Evolutionary conservation across 768 basidiomycete species (phyloP).

Genomic region (Boletellus ananas): DNA sequence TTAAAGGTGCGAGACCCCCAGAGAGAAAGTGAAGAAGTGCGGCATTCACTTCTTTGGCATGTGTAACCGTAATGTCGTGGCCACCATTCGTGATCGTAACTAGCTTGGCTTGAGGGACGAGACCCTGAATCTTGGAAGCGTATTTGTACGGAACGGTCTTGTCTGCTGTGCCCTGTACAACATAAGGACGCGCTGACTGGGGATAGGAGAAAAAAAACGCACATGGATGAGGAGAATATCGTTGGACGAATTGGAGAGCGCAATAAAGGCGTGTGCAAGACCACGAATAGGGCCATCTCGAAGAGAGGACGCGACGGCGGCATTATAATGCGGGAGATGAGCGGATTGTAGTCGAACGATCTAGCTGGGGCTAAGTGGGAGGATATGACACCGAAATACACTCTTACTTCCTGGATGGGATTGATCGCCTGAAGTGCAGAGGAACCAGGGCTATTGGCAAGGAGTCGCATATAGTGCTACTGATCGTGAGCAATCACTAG

Average conservation of each 20-base stretch:
- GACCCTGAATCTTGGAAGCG: constrained; percentile 26
- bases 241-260: constrained; percentile 44
- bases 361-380: constrained; percentile 28
- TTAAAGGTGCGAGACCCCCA: not conserved
- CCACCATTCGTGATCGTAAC: constrained; percentile 28
- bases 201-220: constrained; percentile 11
- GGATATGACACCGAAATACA: not conserved
- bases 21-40: constrained; percentile 29
- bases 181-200: not conserved
- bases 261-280: constrained; percentile 49
- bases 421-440: constrained; percentile 20
- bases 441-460: constrained; percentile 36
- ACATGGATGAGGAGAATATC: constrained; percentile 66
- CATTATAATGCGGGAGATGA: constrained; percentile 69
- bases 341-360: constrained; percentile 78
- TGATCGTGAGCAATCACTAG: not conserved
- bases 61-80: constrained; percentile 33
- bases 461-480: constrained; percentile 50
- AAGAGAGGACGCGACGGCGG: constrained; percentile 71
- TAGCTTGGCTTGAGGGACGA: constrained; percentile 28
- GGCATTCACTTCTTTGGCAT: constrained; percentile 28
- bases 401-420: constrained; percentile 43
- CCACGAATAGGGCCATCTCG: constrained; percentile 72
- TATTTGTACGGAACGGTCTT: constrained; percentile 33
- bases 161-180: constrained; percentile 30